These are phyloP conservation scores for Epichloe hybrida DNA, from an alignment of 2,329 filamentous ascomycete species.

Conservation along the genomic window DNA sequence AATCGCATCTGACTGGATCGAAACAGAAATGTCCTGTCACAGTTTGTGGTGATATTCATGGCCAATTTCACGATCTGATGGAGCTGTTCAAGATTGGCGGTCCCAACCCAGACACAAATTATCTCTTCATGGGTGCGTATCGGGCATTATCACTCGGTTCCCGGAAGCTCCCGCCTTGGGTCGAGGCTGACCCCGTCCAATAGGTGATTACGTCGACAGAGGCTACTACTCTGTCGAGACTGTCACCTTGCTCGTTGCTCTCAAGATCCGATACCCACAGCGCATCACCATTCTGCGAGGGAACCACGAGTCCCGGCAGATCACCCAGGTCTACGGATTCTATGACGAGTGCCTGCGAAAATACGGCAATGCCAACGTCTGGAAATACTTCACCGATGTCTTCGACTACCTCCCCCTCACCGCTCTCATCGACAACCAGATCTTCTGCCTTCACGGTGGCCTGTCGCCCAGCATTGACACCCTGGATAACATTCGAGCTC, in stretches of 20 bases:
- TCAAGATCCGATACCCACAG: slow-evolving; percentile 96
- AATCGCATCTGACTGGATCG: slow-evolving; percentile 1
- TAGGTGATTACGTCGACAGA: slow-evolving; percentile 95
- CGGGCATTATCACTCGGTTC: background rate
- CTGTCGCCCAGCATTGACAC: slow-evolving; percentile 94
- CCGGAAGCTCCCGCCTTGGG: background rate
- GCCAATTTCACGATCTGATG: slow-evolving; percentile 98
- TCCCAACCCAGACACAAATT: slow-evolving; percentile 96
- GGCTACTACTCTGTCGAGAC: slow-evolving; percentile 99
- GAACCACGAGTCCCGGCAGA: slow-evolving; percentile 98
- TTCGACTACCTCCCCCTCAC: slow-evolving; percentile 95
- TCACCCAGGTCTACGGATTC: slow-evolving; percentile 98
- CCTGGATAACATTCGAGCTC: slow-evolving; percentile 83
- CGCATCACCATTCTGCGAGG: slow-evolving; percentile 97
- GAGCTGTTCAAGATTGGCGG: slow-evolving; percentile 99
- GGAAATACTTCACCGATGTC: slow-evolving; percentile 98
- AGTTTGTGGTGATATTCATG: slow-evolving; percentile 97
- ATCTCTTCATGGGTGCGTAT: slow-evolving; percentile 87
- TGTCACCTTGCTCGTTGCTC: slow-evolving; percentile 84
- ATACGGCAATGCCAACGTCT: slow-evolving; percentile 97
- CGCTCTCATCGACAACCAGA: slow-evolving; percentile 96
- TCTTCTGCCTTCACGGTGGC: slow-evolving; percentile 96
- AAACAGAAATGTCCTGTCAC: slow-evolving; percentile 91
- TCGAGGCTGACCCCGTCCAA: slow-evolving; percentile 2
- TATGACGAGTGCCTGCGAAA: slow-evolving; percentile 98